Base-by-base conservation (phyloP, 352 stramenopile species). In the Pythium apleroticum region DNA sequence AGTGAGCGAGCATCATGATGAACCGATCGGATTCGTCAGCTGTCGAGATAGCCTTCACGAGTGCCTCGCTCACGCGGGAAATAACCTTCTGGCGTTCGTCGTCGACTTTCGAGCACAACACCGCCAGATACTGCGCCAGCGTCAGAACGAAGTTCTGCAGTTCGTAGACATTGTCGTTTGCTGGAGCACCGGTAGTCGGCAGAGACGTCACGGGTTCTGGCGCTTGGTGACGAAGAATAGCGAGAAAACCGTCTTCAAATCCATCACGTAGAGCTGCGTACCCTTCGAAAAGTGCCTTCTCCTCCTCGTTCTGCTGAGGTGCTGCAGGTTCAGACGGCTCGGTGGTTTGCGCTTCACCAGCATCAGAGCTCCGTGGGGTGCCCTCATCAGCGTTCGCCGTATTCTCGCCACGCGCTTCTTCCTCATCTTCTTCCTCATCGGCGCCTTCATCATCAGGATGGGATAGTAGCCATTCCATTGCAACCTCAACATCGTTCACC, bases 391-490 rank as follows among this genome's bases (percentile, higher is more conserved):
- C 10, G 15, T 2, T 12, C 19, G 33, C 17, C 43, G 20, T 20
- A 7, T 24, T 24, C 49, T 31, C 30, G 20, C 33, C 62, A 55
- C 28, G 1, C 15, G 19, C 39, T 54, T 45, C 66, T 59, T 63
- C 53, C n/a, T 73, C 66, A 1, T 77, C 69, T 25, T 58, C 56
- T 10, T 66, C 68, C 11, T 81, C 71, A 41, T 72, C 63, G 12
- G 68, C 58, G 27, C 71, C 65, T 22, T 52, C 59, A 46, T 77
- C 76, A 45, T 93, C 83, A 27, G 94, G 94, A 74, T 99, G 89
- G 7, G 86, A 81, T 20, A 99, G 62, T 28, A 98, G 91, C 83
- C 97, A 99, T 66, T 99, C 96, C 95, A 98, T 98, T 1, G 91
- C 97, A 39, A 98, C 68, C 66, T 99, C 96, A 3, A 98, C 78